phyloP scores from a whole-genome alignment of 2,329 filamentous ascomycete genomes.

The Chaetoscypha palmicola region DNA sequence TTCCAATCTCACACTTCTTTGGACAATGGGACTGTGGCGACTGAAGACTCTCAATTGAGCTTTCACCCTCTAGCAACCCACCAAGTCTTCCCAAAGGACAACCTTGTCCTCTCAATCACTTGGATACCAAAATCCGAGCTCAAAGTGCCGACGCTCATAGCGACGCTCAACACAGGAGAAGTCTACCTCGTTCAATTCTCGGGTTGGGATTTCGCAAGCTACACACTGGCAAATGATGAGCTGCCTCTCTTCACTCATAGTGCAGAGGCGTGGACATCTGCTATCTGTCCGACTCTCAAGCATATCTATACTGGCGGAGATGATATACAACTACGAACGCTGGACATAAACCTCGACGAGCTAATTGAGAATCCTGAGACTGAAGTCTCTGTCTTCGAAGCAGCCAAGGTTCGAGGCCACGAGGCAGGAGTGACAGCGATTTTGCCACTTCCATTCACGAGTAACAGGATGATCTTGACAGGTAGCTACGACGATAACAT shows the following conservation, averaged over 20 bases:
- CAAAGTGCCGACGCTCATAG: conserved; percentile 14
- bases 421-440: conserved; percentile 85
- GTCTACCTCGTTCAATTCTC: conserved; percentile 16
- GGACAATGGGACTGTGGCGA: no score
- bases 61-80: conserved; percentile 37
- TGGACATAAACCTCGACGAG: neutral
- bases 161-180: conserved; percentile 31
- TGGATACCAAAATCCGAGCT: conserved; percentile 9
- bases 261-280: conserved; percentile 69
- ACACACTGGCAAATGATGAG: conserved; percentile 12
- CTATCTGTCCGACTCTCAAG: conserved; percentile 39
- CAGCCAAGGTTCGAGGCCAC: conserved; percentile 46
- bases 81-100: conserved; percentile 39
- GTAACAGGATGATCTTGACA: conserved; percentile 58
- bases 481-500: conserved; percentile 89
- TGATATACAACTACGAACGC: conserved; percentile 38
- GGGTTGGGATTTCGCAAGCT: conserved; percentile 7
- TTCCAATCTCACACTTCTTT: conserved; percentile 31
- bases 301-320: conserved; percentile 64
- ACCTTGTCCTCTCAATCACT: conserved; percentile 18
- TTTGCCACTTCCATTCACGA: conserved; percentile 50
- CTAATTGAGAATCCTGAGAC: neutral
- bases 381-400: neutral
- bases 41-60: neutral
- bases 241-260: conserved; percentile 13